These are phyloP conservation scores for Quercus tomentella DNA, from an alignment of 331 rosid species.

Conservation along the genomic window DNA sequence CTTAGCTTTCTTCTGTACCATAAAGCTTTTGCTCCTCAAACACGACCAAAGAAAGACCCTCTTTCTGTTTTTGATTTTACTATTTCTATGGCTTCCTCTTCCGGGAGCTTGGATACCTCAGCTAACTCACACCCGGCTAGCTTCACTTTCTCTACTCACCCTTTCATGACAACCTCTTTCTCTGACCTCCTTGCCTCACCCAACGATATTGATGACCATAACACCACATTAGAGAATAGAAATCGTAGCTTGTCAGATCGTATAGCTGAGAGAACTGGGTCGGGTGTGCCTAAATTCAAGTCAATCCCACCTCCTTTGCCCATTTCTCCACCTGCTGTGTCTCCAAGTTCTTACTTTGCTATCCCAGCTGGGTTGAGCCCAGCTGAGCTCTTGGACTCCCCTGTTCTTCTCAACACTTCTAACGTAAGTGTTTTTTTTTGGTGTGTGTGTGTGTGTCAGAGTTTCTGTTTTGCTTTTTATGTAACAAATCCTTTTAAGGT, in stretches of 20 bases:
- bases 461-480: neutral
- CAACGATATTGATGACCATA: neutral
- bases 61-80: neutral
- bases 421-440: conserved; percentile 38
- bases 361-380: conserved; percentile 79
- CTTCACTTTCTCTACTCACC: conserved; percentile 55
- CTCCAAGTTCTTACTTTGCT: conserved; percentile 73
- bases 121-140: conserved; percentile 24
- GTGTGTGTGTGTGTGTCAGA: too few relatives aligned
- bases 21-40: conserved; percentile 16
- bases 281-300: conserved; percentile 81
- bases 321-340: conserved; percentile 68
- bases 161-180: conserved; percentile 73
- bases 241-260: conserved; percentile 48
- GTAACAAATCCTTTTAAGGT: neutral
- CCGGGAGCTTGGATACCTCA: conserved; percentile 67
- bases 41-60: neutral
- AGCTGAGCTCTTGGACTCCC: conserved; percentile 91
- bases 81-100: conserved; percentile 45
- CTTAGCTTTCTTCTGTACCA: neutral
- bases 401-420: conserved; percentile 70
- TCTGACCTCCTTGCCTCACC: conserved; percentile 63
- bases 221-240: neutral
- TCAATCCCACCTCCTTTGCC: conserved; percentile 85
- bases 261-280: conserved; percentile 44